Conservation (phyloP, 2,329 filamentous ascomycete species). For the Venturia effusa region DNA sequence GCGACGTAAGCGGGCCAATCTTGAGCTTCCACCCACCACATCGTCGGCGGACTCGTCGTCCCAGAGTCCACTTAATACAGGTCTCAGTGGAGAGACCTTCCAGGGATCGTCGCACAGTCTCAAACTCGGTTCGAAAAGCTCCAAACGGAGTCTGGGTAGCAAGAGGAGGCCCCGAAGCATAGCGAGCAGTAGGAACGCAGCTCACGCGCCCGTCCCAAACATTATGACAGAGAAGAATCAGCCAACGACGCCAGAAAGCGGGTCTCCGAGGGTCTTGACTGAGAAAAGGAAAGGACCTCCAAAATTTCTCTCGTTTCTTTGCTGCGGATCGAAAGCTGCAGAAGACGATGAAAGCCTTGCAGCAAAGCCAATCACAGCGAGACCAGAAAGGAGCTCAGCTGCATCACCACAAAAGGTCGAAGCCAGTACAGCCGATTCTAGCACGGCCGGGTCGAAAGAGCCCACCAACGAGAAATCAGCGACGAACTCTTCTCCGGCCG, state of each 20-base stretch:
- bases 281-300: constrained; percentile 27
- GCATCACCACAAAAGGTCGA: constrained; percentile 26
- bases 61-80: constrained; percentile 26
- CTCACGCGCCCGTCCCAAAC: constrained; percentile 20
- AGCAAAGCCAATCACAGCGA: constrained; percentile 33
- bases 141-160: constrained; percentile 35
- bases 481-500: neutral
- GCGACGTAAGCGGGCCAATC: constrained; percentile 26
- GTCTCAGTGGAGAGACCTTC: constrained; percentile 33
- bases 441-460: constrained; percentile 34
- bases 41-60: constrained; percentile 14
- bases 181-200: constrained; percentile 26
- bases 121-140: constrained; percentile 33
- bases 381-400: constrained; percentile 39
- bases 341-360: constrained; percentile 42
- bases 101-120: constrained; percentile 33
- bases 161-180: constrained; percentile 35
- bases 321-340: constrained; percentile 27
- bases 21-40: constrained; percentile 23
- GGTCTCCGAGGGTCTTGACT: constrained; percentile 14
- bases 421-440: constrained; percentile 30
- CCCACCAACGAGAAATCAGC: constrained; percentile 18
- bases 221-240: constrained; percentile 28
- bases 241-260: constrained; percentile 17
- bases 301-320: constrained; percentile 11